Percentiles rank a stretch among this genome's conserved stretches.
phyloP scores from a whole-genome alignment of 805 yeast species.

The Nematodospora valgi region DNA sequence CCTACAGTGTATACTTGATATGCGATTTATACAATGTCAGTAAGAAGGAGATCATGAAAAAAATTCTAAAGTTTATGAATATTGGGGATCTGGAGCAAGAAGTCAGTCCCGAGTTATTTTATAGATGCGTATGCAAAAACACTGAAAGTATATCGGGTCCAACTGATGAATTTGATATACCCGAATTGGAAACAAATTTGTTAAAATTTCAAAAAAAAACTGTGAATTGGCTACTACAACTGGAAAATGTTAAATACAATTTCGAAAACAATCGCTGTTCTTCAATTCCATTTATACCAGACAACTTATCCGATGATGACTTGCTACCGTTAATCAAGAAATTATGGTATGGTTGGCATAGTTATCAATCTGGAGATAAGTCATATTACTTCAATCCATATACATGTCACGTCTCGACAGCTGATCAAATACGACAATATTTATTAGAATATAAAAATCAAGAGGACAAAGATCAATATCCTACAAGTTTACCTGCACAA shows the following conservation, averaged over 20 bases:
- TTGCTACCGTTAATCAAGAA: constrained; percentile 33
- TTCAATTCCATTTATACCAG: constrained; percentile 16
- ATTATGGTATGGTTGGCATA: constrained; percentile 53
- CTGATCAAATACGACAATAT: constrained; percentile 22
- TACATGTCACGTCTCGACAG: constrained; percentile 37
- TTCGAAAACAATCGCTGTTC: constrained; percentile 19
- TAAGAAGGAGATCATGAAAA: constrained; percentile 1
- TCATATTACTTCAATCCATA: constrained; percentile 48
- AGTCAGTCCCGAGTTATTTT: constrained; percentile 40
- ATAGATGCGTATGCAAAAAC: constrained; percentile 45
- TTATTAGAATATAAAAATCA: constrained; percentile 23
- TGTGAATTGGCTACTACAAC: constrained; percentile 52
- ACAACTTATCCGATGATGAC: not conserved
- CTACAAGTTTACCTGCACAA: constrained; percentile 40
- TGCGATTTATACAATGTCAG: constrained; percentile 3
- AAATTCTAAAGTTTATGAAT: not conserved
- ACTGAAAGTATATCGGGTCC: constrained; percentile 22
- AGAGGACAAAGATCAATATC: constrained; percentile 17
- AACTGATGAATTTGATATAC: constrained; percentile 25
- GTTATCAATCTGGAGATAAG: constrained; percentile 12
- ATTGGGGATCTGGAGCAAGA: constrained; percentile 8
- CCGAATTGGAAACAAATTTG: constrained; percentile 42
- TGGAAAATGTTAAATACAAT: constrained; percentile 45
- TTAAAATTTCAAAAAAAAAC: constrained; percentile 53
- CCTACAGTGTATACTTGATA: not conserved